A percentile compares a stretch with the other conserved stretches of the same genome.
phyloP scores from a whole-genome alignment of 208 protist genomes.

The Acanthamoeba lenticulata region DNA sequence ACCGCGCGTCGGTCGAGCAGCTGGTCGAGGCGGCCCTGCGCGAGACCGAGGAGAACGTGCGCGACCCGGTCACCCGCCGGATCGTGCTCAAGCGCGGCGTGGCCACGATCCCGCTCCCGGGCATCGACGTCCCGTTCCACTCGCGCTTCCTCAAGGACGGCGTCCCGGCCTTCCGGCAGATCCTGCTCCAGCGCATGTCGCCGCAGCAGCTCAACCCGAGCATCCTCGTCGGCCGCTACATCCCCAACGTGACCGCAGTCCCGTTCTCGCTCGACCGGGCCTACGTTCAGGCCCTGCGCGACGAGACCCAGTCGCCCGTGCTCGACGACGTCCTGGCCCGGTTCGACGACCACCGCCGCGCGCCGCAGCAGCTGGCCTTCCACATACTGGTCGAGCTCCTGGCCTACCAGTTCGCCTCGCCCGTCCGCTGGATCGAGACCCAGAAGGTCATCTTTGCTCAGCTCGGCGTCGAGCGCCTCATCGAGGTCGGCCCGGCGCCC shows the following conservation, averaged over 20 bases:
- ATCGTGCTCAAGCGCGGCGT: slow-evolving; percentile 79
- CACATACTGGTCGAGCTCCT: slow-evolving; percentile 87
- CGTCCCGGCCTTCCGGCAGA: slow-evolving; percentile 85
- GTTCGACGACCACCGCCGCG: slow-evolving; percentile 61
- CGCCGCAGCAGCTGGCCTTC: slow-evolving; percentile 73
- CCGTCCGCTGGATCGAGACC: slow-evolving; percentile 89
- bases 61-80: slow-evolving; percentile 18
- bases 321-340: slow-evolving; percentile 74
- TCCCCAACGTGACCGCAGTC: slow-evolving; percentile 86
- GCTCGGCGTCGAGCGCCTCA: slow-evolving; percentile 80
- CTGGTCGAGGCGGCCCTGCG: slow-evolving; percentile 43
- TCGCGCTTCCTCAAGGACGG: slow-evolving; percentile 83
- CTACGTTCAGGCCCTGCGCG: slow-evolving; percentile 79
- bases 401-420: slow-evolving; percentile 91
- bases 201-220: slow-evolving; percentile 59
- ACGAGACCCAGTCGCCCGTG: slow-evolving; percentile 77
- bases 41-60: slow-evolving; percentile 71
- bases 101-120: slow-evolving; percentile 87
- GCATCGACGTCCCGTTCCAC: slow-evolving; percentile 92
- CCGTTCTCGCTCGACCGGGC: slow-evolving; percentile 80
- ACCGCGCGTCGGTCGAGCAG: slow-evolving; percentile 11
- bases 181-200: slow-evolving; percentile 70
- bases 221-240: slow-evolving; percentile 83
- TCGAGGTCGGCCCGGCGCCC: slow-evolving; percentile 87
- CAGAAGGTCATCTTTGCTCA: slow-evolving; percentile 85